Percentiles rank a stretch among this genome's conserved stretches.
Conservation (phyloP, 352 stramenopile species). For the Pythium volutum region DNA sequence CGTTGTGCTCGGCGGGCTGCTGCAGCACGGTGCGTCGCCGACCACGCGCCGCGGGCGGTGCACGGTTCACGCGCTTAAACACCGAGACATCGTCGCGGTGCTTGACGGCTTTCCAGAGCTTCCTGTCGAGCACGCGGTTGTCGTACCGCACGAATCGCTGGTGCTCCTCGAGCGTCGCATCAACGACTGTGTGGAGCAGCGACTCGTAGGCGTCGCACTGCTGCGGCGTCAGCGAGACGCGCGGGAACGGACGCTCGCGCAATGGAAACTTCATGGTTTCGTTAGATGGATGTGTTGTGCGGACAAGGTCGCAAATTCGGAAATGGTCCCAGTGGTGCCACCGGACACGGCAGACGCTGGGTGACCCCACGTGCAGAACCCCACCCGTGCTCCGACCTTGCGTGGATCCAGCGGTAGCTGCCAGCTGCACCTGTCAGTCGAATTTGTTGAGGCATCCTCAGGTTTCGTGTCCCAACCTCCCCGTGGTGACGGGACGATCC, state of each 20-base stretch:
- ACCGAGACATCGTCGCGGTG: conserved; percentile 29
- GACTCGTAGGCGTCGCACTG: conserved; percentile 18
- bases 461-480: no score
- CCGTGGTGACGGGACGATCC: no score
- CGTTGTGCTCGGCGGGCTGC: background rate
- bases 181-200: conserved; percentile 7
- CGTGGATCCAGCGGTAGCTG: no score
- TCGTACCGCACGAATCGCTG: conserved; percentile 22
- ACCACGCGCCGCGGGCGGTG: background rate
- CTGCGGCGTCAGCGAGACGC: conserved; percentile 20
- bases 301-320: background rate
- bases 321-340: background rate
- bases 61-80: conserved; percentile 15
- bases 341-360: no score
- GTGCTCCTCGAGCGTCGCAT: conserved; percentile 27
- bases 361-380: no score
- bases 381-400: background rate
- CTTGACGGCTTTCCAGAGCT: conserved; percentile 34
- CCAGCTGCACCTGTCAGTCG: no score
- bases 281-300: no score
- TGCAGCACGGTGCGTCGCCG: no score
- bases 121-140: conserved; percentile 25
- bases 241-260: conserved; percentile 19
- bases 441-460: no score
- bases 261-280: conserved; percentile 28